Evolutionary conservation across 2,329 filamentous ascomycete species (phyloP).

Genomic region (Aspergillus ochraceus): DNA sequence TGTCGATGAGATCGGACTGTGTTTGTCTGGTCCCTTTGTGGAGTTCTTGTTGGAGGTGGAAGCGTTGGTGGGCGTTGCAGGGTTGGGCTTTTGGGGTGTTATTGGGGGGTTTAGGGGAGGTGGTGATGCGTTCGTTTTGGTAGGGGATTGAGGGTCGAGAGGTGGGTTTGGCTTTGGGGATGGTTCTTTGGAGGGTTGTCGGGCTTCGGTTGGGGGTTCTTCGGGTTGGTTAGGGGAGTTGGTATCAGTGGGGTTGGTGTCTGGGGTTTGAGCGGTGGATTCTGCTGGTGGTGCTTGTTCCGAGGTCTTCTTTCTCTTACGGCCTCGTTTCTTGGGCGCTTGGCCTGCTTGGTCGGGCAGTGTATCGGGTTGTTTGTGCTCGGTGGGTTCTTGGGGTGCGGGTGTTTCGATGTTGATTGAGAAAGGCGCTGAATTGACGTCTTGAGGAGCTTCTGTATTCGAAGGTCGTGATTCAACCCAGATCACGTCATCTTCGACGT

Average conservation of each 20-base stretch:
- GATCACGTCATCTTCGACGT: conserved; percentile 43
- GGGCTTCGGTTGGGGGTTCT: not conserved
- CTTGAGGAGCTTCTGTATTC: conserved; percentile 9
- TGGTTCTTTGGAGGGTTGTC: not conserved
- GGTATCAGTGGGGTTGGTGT: not conserved
- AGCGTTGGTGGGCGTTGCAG: conserved; percentile 6
- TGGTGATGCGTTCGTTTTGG: not conserved
- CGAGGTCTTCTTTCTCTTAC: conserved; percentile 40
- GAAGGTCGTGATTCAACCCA: conserved; percentile 38
- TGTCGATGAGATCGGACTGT: conserved; percentile 42
- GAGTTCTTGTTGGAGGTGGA: conserved; percentile 4
- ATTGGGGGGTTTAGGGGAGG: conserved; percentile 3
- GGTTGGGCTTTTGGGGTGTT: conserved; percentile 16
- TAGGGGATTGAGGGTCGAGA: not conserved
- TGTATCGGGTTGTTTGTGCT: not conserved
- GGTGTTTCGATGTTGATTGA: not conserved
- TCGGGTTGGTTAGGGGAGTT: not conserved
- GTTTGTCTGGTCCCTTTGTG: conserved; percentile 36
- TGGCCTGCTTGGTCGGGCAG: not conserved
- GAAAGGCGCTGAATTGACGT: not conserved
- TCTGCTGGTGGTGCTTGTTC: conserved; percentile 23
- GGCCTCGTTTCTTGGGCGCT: conserved; percentile 43
- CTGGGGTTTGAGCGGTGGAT: conserved; percentile 5
- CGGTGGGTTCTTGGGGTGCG: not conserved
- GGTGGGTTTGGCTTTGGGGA: not conserved